Conservation (phyloP, 495 filamentous ascomycete species). For the Ascobolus immersus region DNA sequence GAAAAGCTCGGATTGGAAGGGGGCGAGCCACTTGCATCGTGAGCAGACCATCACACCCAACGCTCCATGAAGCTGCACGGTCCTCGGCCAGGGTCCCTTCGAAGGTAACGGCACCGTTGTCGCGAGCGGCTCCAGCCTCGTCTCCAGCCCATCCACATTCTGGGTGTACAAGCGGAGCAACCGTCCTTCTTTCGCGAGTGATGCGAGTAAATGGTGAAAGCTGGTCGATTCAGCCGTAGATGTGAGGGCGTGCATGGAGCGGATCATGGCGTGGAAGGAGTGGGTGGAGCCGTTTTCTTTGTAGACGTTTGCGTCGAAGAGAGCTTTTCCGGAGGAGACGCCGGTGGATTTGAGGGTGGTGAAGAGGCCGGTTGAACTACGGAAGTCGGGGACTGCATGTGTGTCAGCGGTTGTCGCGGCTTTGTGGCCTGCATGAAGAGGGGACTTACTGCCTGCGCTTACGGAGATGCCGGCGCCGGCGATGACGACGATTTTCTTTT, state of each 20-base stretch:
- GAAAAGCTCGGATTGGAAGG: constrained; percentile 59
- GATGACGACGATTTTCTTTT: constrained; percentile 87
- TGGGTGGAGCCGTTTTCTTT: constrained; percentile 63
- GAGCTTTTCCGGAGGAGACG: constrained; percentile 77
- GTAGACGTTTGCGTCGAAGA: constrained; percentile 95
- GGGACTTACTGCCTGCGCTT: constrained; percentile 66
- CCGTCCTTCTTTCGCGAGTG: constrained; percentile 63
- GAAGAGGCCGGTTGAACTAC: constrained; percentile 72
- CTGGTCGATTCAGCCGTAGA: constrained; percentile 53
- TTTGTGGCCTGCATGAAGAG: constrained; percentile 3
- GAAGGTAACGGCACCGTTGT: constrained; percentile 42
- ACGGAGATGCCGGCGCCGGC: constrained; percentile 93
- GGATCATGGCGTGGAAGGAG: constrained; percentile 88
- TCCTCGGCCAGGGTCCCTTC: constrained; percentile 79
- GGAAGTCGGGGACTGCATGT: constrained; percentile 70
- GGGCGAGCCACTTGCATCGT: constrained; percentile 55
- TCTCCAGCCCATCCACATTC: constrained; percentile 89
- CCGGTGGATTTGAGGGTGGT: constrained; percentile 54
- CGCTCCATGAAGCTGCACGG: constrained; percentile 83
- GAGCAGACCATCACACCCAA: constrained; percentile 88
- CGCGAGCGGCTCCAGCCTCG: constrained; percentile 48
- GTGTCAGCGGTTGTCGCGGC: neutral
- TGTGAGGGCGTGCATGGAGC: constrained; percentile 51
- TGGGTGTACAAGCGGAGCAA: constrained; percentile 85
- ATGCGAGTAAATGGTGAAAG: constrained; percentile 86